Conservation (phyloP, 441 rosid species). For the Pelargonium myrrhifolium region DNA sequence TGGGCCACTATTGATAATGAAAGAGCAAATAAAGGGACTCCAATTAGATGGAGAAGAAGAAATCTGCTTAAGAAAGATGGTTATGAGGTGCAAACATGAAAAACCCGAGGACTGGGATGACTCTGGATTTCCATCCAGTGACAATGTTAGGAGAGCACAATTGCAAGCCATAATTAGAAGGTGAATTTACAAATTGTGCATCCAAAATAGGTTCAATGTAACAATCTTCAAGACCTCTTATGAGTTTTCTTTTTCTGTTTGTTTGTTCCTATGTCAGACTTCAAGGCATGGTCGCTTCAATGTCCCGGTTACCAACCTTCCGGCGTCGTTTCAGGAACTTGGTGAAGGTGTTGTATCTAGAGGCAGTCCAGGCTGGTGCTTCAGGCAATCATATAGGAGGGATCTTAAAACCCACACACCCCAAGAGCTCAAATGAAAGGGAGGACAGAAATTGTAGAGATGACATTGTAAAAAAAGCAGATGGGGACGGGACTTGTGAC, state of each 20-base stretch:
- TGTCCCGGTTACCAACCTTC: conserved; percentile 71
- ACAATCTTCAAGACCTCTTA: background rate
- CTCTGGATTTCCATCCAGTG: conserved; percentile 44
- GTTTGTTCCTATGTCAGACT: conserved; percentile 29
- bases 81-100: conserved; percentile 41
- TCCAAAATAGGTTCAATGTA: background rate
- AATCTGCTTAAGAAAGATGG: conserved; percentile 39
- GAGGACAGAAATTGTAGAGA: conserved; percentile 16
- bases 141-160: conserved; percentile 63
- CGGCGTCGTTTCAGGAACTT: conserved; percentile 57
- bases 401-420: conserved; percentile 19
- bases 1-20: conserved; percentile 61
- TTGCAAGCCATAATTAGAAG: conserved; percentile 76
- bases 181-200: conserved; percentile 18
- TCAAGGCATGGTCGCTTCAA: conserved; percentile 66
- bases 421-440: conserved; percentile 4
- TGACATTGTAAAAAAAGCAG: conserved; percentile 15
- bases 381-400: conserved; percentile 37
- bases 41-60: conserved; percentile 52
- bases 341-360: conserved; percentile 50
- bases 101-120: conserved; percentile 67
- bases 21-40: conserved; percentile 67
- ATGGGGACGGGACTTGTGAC: background rate
- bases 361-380: conserved; percentile 46
- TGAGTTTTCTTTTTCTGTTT: too few species aligned